Base-by-base conservation (phyloP, 2,329 filamentous ascomycete genomes). In the Fusarium sp. region DNA sequence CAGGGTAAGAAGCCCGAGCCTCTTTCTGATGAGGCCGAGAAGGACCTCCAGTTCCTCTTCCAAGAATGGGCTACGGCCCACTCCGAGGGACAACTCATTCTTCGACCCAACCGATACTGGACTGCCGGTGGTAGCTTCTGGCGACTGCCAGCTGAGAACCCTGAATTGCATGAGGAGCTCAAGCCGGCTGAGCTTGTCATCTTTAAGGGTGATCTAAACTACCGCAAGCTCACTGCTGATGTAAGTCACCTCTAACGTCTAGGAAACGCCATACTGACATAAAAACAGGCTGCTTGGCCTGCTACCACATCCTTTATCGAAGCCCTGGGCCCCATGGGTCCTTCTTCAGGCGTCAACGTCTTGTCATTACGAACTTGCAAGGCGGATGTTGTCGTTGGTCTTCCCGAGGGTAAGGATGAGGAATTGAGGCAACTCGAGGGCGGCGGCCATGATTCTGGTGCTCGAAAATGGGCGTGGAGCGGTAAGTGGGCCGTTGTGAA, bases 181-280 rank as follows among this genome's bases (percentile, higher is more conserved):
- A 91, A 94, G 83, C 82, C 89, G 65, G 93, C 92, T 70, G 93
- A 97, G 78, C 84, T 99, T 19, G 93, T 97, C 14, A 89, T 99
- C 57, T 98, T 98, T 85, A 99, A 99, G 84, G 96, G 96, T 4
- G 96, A 99, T 77, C 79, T 99, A 72, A 99, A 99, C 82, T 99
- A 98, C 80, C 87, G 96, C 65, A 99, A 99, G 80, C 80, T 99
- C 70, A 94, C 92, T 31, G 92, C 89, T 49, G 96, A 99, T 84
- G 94, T 95, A 82, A 83, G 91, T 64, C 22, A 28, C 11, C 38
- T 6, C 3, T 14, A 3, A 7, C 28, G 10, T 14, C 0, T 38
- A 5, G 6, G 14, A 33, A 10, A 2, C 5, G 13, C 24, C 22
- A 40, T 39, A n/a, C 71, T 74, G 28, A 75, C 45, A 17, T 34